A percentile compares a stretch with the other conserved stretches of the same genome.
These are phyloP conservation scores for Xerocomus brunneocitrinus DNA, from an alignment of 768 basidiomycete species.

Conservation along the genomic window DNA sequence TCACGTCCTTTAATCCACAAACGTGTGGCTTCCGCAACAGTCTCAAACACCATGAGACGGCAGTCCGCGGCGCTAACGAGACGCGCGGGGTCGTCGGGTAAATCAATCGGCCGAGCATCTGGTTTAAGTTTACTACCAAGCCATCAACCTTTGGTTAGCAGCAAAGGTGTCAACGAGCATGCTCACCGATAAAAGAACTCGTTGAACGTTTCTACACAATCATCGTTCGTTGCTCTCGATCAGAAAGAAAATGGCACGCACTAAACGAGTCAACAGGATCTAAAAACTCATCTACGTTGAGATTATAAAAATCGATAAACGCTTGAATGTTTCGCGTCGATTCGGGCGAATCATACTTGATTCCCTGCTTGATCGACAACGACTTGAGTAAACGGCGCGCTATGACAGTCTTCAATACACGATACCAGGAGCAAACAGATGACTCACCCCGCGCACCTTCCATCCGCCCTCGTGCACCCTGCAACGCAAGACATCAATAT, in stretches of 20 bases:
- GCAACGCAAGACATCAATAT: background rate
- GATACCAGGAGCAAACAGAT: background rate
- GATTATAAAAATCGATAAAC: constrained; percentile 87
- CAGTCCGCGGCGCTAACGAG: constrained; percentile 93
- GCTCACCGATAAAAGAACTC: constrained; percentile 77
- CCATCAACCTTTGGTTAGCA: background rate
- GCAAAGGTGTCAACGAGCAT: background rate
- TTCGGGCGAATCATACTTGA: constrained; percentile 85
- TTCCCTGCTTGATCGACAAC: constrained; percentile 87
- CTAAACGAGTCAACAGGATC: constrained; percentile 84
- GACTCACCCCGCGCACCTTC: constrained; percentile 77
- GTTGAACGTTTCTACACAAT: constrained; percentile 76
- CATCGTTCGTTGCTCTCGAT: background rate
- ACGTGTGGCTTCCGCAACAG: constrained; percentile 76
- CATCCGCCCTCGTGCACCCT: constrained; percentile 85
- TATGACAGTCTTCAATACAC: constrained; percentile 5
- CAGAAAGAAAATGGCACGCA: constrained; percentile 34
- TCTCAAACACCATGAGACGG: constrained; percentile 92
- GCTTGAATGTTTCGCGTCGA: constrained; percentile 79
- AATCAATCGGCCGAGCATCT: constrained; percentile 69
- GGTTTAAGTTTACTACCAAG: constrained; percentile 74
- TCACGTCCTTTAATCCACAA: constrained; percentile 98
- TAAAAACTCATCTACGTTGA: constrained; percentile 76
- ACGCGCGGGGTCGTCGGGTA: constrained; percentile 67
- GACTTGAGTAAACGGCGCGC: constrained; percentile 71